These are phyloP conservation scores for Lagenidium sp. DNA, from an alignment of 352 stramenopile genomes.

Conservation along the genomic window DNA sequence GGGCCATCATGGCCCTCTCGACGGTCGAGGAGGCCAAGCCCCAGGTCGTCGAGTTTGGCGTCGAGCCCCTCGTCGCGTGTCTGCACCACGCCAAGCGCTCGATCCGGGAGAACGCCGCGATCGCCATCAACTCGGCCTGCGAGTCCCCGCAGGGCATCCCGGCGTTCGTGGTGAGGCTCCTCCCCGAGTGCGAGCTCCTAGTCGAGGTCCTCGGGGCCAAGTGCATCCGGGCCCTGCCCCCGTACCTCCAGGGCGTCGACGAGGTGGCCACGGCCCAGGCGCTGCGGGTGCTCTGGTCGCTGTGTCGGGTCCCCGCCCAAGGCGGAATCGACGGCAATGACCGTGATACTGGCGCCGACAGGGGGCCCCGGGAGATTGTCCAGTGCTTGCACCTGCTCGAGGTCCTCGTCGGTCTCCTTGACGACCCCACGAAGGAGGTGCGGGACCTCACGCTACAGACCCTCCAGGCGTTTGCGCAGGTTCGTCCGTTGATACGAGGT, in stretches of 20 bases:
- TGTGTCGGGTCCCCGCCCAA: too few relatives aligned
- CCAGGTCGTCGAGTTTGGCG: constrained; percentile 56
- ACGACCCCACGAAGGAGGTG: background rate
- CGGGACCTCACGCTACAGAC: constrained; percentile 10
- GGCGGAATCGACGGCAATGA: too few relatives aligned
- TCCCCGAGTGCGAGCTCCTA: constrained; percentile 25
- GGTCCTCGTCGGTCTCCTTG: constrained; percentile 24
- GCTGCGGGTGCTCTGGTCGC: constrained; percentile 30
- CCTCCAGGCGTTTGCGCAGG: constrained; percentile 17
- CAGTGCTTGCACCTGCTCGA: constrained; percentile 48
- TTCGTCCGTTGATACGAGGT: background rate
- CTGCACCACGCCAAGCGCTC: constrained; percentile 27
- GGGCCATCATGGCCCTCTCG: constrained; percentile 59
- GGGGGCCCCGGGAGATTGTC: constrained; percentile 20
- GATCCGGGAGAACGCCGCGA: constrained; percentile 39
- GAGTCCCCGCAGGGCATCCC: constrained; percentile 34
- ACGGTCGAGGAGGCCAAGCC: constrained; percentile 60
- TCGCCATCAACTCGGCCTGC: constrained; percentile 57
- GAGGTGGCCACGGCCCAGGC: constrained; percentile 35
- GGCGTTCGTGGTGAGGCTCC: constrained; percentile 32
- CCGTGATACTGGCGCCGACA: constrained; percentile 15
- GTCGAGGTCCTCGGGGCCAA: constrained; percentile 46
- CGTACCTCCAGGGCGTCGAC: constrained; percentile 23
- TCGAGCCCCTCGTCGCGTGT: constrained; percentile 50
- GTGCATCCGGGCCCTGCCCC: constrained; percentile 33